Base-by-base conservation (phyloP, 176 grass and related monocot genomes). In the Phyllostachys edulis region DNA sequence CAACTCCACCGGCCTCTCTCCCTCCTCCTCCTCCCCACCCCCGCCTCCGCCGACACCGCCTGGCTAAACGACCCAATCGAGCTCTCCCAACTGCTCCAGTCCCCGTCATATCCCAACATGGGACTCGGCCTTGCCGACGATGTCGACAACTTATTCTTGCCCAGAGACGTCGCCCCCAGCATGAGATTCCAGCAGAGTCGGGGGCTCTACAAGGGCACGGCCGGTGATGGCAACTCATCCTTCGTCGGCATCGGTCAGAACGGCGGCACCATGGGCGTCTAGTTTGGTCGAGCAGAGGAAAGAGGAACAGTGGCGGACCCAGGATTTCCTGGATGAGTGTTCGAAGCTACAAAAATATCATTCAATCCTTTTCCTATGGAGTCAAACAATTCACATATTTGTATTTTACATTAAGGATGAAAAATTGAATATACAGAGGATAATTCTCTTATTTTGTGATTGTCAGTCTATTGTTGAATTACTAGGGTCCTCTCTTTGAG, bases 31-130 rank as follows among this genome's bases (percentile, higher is more conserved):
- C 29, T 21, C 26, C 17, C 5, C 21, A 40, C 7, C 18, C 9
- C 70, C 44, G 85, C 80, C 9, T 56, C 47, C 23, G 36, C 79
- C 63, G 29, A 40, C 12, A 20, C 81, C 76, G 8, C 40, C 23
- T 89, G 82, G 82, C 77, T 83, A 14, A 81, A 85, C 63, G 63
- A 89, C 34, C 83, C 64, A 5, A 18, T 81, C 52, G 52, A 89
- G 45, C 88, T 89, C 55, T 63, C 77, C 36, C 88, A 89, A 71
- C 77, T 81, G 54, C 82, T 85, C 41, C 77, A 37, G 0, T 85
- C 77, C 41, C 87, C 70, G 36, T 63, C 70, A 0, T 85, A 61
- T 71, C 44, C 64, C 29, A 76, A 87, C 75, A 41, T 59, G 46
- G 3, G 55, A 29, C 1, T 80, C 15, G 76, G 9, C 67, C 52